Base-by-base conservation (phyloP, 2,329 filamentous ascomycete genomes). In the Aspergillus fumigatiaffinis region DNA sequence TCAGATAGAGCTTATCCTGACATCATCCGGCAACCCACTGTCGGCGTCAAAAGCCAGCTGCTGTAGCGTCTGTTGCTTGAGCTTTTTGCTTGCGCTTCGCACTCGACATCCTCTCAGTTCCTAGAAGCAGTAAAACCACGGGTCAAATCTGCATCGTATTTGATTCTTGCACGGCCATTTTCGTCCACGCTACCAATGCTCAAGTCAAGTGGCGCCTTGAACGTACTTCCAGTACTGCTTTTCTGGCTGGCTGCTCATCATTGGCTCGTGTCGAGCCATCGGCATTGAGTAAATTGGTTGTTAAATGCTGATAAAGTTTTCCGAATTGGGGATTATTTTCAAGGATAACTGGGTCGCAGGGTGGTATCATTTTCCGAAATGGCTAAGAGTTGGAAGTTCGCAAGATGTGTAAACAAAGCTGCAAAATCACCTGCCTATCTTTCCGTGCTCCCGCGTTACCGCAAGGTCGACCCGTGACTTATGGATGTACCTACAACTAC, bases 241-340 rank as follows among this genome's bases (percentile, higher is more conserved):
- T 66, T 25, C 72, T 67, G 32, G 62, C 65, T 17, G 71, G 68
- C 56, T 68, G 69, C 38, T 63, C 61, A 55, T 69, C 64, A 41
- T 69, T 61, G 21, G 66, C 67, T 38, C 66, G 69, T 4, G 73
- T 76, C 20, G 76, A 77, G 48, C 70, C 75, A 71, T 79, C 76
- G 1, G 69, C 61, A 49, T 74, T 73, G 28, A 79, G 64, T 2
- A 77, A 47, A 8, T 68, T 64, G 0, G 63, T 69, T 2, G 73
- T 77, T 2, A 79, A 50, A 42, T 75, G 68, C 47, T 74, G 69
- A 59, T 78, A 75, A 8, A 78, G 62, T 47, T 66, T 69, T 58
- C 77, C 75, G 52, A 79, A 79, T 51, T 73, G 69, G 7, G 76
- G 74, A 53, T 79, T 78, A 6, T 68, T 66, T 28, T 71, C 68